phyloP scores from a whole-genome alignment of 2,329 filamentous ascomycete genomes.

The Aspergillus ochraceus region DNA sequence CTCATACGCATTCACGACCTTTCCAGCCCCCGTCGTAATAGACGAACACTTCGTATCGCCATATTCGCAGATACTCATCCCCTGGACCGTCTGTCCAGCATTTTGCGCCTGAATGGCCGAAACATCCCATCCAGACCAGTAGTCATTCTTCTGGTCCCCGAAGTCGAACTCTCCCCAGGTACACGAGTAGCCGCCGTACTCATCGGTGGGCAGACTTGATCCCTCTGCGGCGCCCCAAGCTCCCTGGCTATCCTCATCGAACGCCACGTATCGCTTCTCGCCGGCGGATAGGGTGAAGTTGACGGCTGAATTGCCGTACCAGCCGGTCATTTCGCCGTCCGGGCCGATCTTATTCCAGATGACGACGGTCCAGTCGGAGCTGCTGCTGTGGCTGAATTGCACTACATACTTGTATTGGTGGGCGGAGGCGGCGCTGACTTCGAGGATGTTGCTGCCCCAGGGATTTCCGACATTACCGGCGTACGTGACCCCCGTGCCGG shows the following conservation, averaged over 20 bases:
- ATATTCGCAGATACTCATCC: constrained; percentile 37
- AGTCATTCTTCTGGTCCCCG: constrained; percentile 30
- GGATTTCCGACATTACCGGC: constrained; percentile 39
- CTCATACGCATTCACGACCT: constrained; percentile 31
- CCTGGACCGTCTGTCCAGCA: constrained; percentile 30
- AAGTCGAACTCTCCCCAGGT: constrained; percentile 45
- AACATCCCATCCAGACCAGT: constrained; percentile 44
- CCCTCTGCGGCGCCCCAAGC: constrained; percentile 35
- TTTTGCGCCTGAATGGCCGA: constrained; percentile 38
- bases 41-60: constrained; percentile 27
- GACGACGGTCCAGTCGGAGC: constrained; percentile 32
- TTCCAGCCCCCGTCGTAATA: constrained; percentile 23
- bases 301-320: constrained; percentile 36
- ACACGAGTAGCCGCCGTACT: constrained; percentile 34
- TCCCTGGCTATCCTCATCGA: constrained; percentile 41
- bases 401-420: constrained; percentile 39
- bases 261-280: constrained; percentile 36
- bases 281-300: constrained; percentile 32
- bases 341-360: constrained; percentile 45
- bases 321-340: constrained; percentile 35
- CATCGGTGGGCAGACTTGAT: constrained; percentile 25
- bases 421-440: constrained; percentile 31
- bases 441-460: constrained; percentile 43
- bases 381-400: constrained; percentile 32
- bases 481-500: constrained; percentile 27